Evolutionary conservation across 768 basidiomycete species (phyloP), one percentile per base, ranked within the genome.

Genomic region (Ephemerocybe angulata): DNA sequence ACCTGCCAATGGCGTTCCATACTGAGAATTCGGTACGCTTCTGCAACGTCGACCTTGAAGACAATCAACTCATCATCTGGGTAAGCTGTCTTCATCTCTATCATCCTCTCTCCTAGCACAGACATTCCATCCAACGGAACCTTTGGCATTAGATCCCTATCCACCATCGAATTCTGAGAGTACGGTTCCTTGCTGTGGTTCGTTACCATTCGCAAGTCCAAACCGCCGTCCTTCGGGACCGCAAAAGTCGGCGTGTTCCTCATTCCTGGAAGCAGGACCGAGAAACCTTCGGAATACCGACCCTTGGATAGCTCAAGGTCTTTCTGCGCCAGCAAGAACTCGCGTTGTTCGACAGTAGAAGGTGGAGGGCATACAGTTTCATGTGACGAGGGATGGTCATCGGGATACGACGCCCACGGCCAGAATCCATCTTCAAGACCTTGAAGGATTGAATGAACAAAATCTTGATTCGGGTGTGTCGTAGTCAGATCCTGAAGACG

Each of bases 1-100:
- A 78, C 55, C 42, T 79, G 74, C 76, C 76, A 78, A 0, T 63
- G 37, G 0, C 68, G 72, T 41, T 76, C 70, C 57, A 76, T 61
- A 0, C 74, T 76, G 7, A 75, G 50, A 0, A 66, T 63, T 0
- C 68, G 58, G 30, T 76, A 80, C 0, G 77, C 77, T 15, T 71
- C 62, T 0, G 65, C 54, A 0, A 78, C 65, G 44, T 79, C 73
- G 0, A 71, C 70, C 35, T 76, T 77, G 60, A 63, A 76, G 0
- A 69, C 25, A 3, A 60, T 44, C 1, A 44, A 17, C 13, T n/a
- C 15, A 24, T 10, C 12, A 2, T 22, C 27, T 11, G 38, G 41
- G n/a, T 22, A 11, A 2, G 22, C 27, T 15, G 35, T 13, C 17
- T 22, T 13, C 3, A 17, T 21, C 7, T 31, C 50, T 1, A 60